These are phyloP conservation scores for Metarhizium brunneum DNA, from an alignment of 2,329 filamentous ascomycete species.

Conservation along the genomic window DNA sequence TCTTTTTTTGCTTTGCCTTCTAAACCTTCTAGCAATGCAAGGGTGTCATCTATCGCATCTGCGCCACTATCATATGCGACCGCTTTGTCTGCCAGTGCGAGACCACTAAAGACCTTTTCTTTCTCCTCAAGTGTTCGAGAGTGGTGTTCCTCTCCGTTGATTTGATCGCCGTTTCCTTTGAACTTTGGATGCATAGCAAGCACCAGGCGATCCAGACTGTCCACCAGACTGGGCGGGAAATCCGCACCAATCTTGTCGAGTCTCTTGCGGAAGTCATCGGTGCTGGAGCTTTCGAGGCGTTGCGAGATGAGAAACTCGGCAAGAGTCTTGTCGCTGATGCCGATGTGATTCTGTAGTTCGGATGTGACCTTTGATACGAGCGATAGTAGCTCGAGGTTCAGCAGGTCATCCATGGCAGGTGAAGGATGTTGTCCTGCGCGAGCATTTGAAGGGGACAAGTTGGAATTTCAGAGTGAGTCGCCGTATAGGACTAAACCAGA, in stretches of 20 bases:
- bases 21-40: slow-evolving; percentile 81
- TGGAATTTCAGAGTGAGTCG: not conserved
- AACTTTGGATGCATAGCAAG: slow-evolving; percentile 85
- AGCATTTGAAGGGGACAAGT: not conserved
- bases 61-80: slow-evolving; percentile 25
- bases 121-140: slow-evolving; percentile 55
- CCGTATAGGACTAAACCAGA: not conserved
- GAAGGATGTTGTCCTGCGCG: slow-evolving; percentile 8
- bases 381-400: slow-evolving; percentile 84
- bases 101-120: slow-evolving; percentile 79
- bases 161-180: slow-evolving; percentile 44
- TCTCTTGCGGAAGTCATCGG: slow-evolving; percentile 65
- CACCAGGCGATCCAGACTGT: slow-evolving; percentile 85
- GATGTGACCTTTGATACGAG: slow-evolving; percentile 91
- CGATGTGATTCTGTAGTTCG: slow-evolving; percentile 89
- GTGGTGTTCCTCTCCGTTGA: slow-evolving; percentile 30
- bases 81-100: slow-evolving; percentile 75
- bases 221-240: slow-evolving; percentile 77
- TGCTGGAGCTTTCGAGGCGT: slow-evolving; percentile 62
- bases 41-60: slow-evolving; percentile 82
- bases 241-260: slow-evolving; percentile 69
- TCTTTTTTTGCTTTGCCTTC: slow-evolving; percentile 55
- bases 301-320: slow-evolving; percentile 95
- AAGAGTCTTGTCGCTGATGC: slow-evolving; percentile 85
- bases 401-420: slow-evolving; percentile 72